phyloP scores from a whole-genome alignment of 306 rosid genomes.

The Argentina anserina region DNA sequence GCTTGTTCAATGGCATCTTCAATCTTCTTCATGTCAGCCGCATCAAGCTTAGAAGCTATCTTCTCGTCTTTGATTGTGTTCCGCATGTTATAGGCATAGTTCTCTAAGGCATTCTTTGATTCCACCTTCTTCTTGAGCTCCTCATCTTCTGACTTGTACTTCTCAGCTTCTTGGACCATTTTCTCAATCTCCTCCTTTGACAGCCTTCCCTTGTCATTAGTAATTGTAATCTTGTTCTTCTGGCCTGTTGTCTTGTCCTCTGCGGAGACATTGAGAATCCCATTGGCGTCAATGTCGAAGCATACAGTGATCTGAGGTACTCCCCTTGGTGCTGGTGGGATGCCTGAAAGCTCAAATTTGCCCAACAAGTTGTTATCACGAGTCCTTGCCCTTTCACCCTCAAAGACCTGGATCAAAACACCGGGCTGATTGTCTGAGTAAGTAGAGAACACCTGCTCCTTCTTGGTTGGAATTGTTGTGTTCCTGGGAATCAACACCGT shows the following conservation, averaged over 20 bases:
- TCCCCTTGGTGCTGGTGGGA: constrained; percentile 20
- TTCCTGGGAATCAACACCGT: constrained; percentile 15
- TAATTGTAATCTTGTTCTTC: constrained; percentile 20
- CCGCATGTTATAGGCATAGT: constrained; percentile 17
- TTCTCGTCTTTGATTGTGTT: constrained; percentile 12
- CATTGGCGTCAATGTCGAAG: constrained; percentile 19
- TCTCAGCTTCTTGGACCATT: constrained; percentile 7
- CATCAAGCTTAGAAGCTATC: constrained; percentile 6
- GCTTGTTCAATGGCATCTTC: constrained; percentile 14
- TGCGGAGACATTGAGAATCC: constrained; percentile 15
- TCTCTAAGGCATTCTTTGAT: constrained; percentile 14
- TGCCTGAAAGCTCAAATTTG: constrained; percentile 19
- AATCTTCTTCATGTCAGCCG: constrained; percentile 10
- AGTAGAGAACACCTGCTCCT: constrained; percentile 20
- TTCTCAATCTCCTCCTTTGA: constrained; percentile 8
- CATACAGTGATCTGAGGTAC: constrained; percentile 20
- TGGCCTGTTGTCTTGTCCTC: constrained; percentile 18
- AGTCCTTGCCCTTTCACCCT: constrained; percentile 23
- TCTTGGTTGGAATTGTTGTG: constrained; percentile 19
- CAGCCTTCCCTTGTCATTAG: constrained; percentile 20
- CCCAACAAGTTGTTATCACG: constrained; percentile 16
- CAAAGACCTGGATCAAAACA: constrained; percentile 23
- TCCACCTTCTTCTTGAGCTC: constrained; percentile 23
- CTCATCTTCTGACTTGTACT: constrained; percentile 20
- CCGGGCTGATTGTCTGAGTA: constrained; percentile 20